Base-by-base conservation (phyloP, 768 basidiomycete species). In the Pulveroboletus sp. region DNA sequence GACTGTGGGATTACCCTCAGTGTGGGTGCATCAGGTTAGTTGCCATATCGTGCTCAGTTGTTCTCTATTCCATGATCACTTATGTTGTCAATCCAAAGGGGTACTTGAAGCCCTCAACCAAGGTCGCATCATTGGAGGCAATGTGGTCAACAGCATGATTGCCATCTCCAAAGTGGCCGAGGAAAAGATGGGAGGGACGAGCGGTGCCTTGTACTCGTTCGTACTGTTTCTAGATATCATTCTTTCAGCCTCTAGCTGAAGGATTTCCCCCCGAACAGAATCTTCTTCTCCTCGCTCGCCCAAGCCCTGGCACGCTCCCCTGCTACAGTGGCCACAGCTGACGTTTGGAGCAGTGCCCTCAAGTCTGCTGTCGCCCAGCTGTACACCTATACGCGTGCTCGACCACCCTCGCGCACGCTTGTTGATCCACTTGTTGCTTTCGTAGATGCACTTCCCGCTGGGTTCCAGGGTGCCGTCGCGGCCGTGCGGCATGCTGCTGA, bases 361-460 rank as follows among this genome's bases (percentile, higher is more conserved):
- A 60, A 68, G 6, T 69, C 71, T 3, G 84, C 90, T 15, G 74
- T 86, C 17, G 61, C 62, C 18, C 80, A 79, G 55, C 70, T 93
- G 35, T 90, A 85, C 68, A 82, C 80, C 11, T 92, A 95, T 72
- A 96, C 93, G 4, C 84, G 83, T 27, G 93, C 93, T 12, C 83
- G 93, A 26, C 85, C 86, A 3, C 93, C 93, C 4, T 91, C 89
- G 2, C 83, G 93, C 59, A 96, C 93, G 8, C 82, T 97, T 32
- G 78, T 97, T n/a, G 93, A 97, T 69, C 92, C 93, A 8, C 77
- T 97, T 18, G 76, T 80, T 35, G 86, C 89, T 2, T 94, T 95
- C 66, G 74, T 87, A 38, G 64, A 68, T 35, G 58, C 55, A 10
- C 50, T 61, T 39, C 58, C 66, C 18, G 48, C 48, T 26, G 75